phyloP scores from a whole-genome alignment of 768 basidiomycete species.

The Lanmaoa pseudosensibilis region DNA sequence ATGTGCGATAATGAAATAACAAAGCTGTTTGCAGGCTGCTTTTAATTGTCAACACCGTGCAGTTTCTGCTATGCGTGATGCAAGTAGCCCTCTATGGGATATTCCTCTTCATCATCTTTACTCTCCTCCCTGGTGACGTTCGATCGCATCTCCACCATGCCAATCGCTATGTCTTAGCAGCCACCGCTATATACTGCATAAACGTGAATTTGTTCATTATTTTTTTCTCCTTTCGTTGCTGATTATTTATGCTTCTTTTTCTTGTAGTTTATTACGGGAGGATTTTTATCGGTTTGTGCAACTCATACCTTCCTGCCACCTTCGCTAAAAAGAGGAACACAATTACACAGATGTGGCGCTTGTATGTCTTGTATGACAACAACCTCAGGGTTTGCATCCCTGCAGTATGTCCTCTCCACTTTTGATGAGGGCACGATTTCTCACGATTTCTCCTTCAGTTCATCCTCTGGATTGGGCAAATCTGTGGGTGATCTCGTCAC shows the following conservation, averaged over 20 bases:
- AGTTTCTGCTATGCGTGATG: constrained; percentile 18
- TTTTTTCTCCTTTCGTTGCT: not conserved
- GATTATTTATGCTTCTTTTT: not conserved
- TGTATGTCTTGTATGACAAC: constrained; percentile 21
- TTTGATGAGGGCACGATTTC: not conserved
- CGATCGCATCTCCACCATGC: not conserved
- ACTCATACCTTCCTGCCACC: not conserved
- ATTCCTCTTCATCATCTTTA: constrained; percentile 3
- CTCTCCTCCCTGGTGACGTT: not conserved
- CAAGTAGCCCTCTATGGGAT: constrained; percentile 6
- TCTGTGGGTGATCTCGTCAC: constrained; percentile 10
- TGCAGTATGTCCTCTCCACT: constrained; percentile 9
- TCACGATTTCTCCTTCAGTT: constrained; percentile 2
- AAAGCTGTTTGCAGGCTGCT: not conserved
- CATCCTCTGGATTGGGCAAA: constrained; percentile 21
- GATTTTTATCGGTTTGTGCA: constrained; percentile 20
- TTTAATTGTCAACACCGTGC: constrained; percentile 10
- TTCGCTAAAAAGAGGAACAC: not conserved
- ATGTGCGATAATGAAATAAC: not conserved
- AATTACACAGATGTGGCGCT: constrained; percentile 21
- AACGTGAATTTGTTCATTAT: constrained; percentile 8
- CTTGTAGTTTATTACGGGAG: constrained; percentile 14
- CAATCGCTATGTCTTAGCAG: not conserved
- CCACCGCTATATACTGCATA: constrained; percentile 6
- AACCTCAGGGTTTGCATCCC: constrained; percentile 14